Evolutionary conservation across 2,329 filamentous ascomycete species (phyloP).

Genomic region (Cladosporium sp.): DNA sequence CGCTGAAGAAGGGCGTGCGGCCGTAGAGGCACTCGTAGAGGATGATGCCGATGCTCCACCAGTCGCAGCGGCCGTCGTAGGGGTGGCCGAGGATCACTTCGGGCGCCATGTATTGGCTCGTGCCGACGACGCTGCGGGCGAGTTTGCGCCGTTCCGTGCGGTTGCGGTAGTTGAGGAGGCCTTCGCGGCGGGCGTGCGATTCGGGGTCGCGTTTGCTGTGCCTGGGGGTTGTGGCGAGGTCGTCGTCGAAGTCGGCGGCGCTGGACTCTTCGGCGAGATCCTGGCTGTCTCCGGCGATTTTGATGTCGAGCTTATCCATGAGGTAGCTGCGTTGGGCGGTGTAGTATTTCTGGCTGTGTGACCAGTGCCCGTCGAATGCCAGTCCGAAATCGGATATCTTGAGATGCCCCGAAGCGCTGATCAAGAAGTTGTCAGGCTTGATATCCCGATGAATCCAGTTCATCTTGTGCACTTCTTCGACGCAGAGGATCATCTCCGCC

Average conservation of each 20-base stretch:
- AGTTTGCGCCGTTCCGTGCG: slow-evolving; percentile 56
- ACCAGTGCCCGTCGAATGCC: slow-evolving; percentile 92
- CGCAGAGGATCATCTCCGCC: slow-evolving; percentile 91
- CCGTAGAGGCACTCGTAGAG: slow-evolving; percentile 92
- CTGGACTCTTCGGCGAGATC: slow-evolving; percentile 52
- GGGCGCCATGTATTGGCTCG: slow-evolving; percentile 97
- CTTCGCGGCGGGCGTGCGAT: slow-evolving; percentile 25
- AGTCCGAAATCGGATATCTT: slow-evolving; percentile 97
- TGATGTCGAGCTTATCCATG: slow-evolving; percentile 67
- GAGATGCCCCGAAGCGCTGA: slow-evolving; percentile 78
- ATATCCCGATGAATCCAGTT: slow-evolving; percentile 92
- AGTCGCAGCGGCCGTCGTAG: slow-evolving; percentile 93
- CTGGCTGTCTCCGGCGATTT: slow-evolving; percentile 65
- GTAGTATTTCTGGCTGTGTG: slow-evolving; percentile 82
- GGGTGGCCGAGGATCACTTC: slow-evolving; percentile 76
- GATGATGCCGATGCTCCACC: slow-evolving; percentile 94
- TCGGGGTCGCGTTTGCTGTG: slow-evolving; percentile 19
- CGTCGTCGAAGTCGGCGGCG: slow-evolving; percentile 6
- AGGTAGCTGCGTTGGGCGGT: slow-evolving; percentile 75
- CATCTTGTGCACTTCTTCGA: slow-evolving; percentile 84
- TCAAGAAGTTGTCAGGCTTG: slow-evolving; percentile 95
- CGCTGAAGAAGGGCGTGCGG: slow-evolving; percentile 79
- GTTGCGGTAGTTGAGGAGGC: slow-evolving; percentile 38
- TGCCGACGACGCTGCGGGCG: slow-evolving; percentile 83
- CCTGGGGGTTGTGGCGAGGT: slow-evolving; percentile 10